Percentiles rank a stretch among this genome's conserved stretches.
phyloP scores from a whole-genome alignment of 2,329 filamentous ascomycete species.

The Penicillium palitans region DNA sequence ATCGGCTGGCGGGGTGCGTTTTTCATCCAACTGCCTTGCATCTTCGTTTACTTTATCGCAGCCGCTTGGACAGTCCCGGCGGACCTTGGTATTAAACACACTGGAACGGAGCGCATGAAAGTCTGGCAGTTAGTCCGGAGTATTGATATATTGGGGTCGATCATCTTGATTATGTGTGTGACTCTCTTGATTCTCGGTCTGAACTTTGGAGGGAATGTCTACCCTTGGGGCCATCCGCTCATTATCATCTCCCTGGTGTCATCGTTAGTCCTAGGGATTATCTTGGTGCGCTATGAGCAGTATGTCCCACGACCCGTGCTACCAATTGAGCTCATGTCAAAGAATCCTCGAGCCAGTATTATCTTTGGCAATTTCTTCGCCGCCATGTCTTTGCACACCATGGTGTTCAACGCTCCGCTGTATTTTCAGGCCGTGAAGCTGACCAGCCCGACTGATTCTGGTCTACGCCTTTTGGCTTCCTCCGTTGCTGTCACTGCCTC shows the following conservation, averaged over 20 bases:
- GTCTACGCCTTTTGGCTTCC: constrained; percentile 68
- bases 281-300: constrained; percentile 46
- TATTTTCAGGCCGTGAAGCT: constrained; percentile 76
- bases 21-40: constrained; percentile 52
- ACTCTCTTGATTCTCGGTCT: constrained; percentile 53
- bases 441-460: constrained; percentile 67
- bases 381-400: constrained; percentile 52
- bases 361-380: constrained; percentile 56
- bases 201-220: constrained; percentile 55
- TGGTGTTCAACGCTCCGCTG: constrained; percentile 70
- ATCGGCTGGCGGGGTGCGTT: constrained; percentile 48
- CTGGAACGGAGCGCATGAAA: constrained; percentile 43
- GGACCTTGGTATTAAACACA: constrained; percentile 48
- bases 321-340: constrained; percentile 51
- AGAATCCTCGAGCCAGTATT: constrained; percentile 49
- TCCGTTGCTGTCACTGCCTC: constrained; percentile 57
- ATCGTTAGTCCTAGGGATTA: constrained; percentile 39
- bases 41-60: constrained; percentile 37
- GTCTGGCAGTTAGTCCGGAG: constrained; percentile 47
- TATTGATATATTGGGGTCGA: constrained; percentile 53
- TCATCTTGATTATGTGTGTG: constrained; percentile 49
- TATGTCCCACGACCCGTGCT: constrained; percentile 51
- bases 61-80: constrained; percentile 42
- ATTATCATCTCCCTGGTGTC: constrained; percentile 50
- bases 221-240: constrained; percentile 53